Evolutionary conservation across 78 protist species (phyloP), one percentile per base, ranked within the genome.

Genomic region (Dictyostelium intermedium): DNA sequence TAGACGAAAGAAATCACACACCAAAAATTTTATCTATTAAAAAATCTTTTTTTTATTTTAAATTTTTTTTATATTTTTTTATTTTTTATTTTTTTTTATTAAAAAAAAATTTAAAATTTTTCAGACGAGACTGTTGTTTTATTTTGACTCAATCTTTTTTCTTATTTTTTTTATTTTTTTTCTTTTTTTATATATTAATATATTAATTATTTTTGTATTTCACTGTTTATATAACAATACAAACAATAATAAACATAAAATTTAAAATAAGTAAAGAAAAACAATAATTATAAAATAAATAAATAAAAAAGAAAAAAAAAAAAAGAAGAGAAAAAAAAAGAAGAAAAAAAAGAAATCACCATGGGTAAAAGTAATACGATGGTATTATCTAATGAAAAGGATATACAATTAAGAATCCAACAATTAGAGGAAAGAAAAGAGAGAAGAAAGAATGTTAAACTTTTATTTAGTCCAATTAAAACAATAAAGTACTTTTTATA

Each of bases 361-460:
- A 66, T 66, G 74, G 74, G 74, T 25, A 66, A 66, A 66, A 10
- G 35, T 27, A 30, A 66, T 27, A 66, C 32, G 14, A 10, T 27
- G 4, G 35, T 10, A 66, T 25, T 66, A 27, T 66, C 74, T 3
- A 66, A 66, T 66, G 74, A 66, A 66, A 25, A n/a, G 35, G 74
- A 66, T 66, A 66, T 72, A 32, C 16, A 72, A 32, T 30, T 47
- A 25, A 80, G 87, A 50, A 89, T 89, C 2, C 4, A 20, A 81
- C 34, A 66, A 80, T 70, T 89, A 69, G 87, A 89, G n/a, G 34
- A 89, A 25, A 89, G 94, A 89, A 89, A 80, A 34, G 82, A 89
- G 56, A 80, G 81, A 45, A 89, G 94, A 89, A 89, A 89, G n/a
- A 32, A 89, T 89, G 87, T 89, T 50, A 89, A 66, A 37, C 18